phyloP scores from a whole-genome alignment of 176 grass and related monocot species.

The Hsuehochloa calcarea region DNA sequence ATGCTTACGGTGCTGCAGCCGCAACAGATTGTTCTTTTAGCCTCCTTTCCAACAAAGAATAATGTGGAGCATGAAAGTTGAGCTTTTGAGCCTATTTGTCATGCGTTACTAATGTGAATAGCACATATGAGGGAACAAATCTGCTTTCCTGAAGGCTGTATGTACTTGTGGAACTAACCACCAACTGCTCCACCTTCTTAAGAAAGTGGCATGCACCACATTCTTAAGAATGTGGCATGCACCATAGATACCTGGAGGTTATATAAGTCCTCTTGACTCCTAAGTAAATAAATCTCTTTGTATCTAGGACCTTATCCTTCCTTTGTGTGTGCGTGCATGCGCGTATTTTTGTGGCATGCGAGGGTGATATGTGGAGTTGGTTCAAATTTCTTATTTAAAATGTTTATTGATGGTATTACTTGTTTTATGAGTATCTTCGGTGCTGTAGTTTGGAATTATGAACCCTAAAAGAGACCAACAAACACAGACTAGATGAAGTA shows the following conservation, averaged over 20 bases:
- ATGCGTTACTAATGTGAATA: constrained; percentile 28
- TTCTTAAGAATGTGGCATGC: constrained; percentile 22
- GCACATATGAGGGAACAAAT: background rate
- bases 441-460: background rate
- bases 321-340: background rate
- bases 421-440: background rate
- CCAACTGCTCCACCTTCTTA: constrained; percentile 14
- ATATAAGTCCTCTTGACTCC: background rate
- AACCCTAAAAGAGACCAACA: background rate
- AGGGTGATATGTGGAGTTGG: background rate
- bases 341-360: background rate
- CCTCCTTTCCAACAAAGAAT: background rate
- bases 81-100: constrained; percentile 4
- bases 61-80: background rate
- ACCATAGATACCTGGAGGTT: background rate
- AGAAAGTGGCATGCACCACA: constrained; percentile 8
- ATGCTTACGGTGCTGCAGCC: background rate
- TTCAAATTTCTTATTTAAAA: background rate
- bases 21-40: background rate
- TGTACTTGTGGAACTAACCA: background rate
- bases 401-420: background rate
- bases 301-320: background rate
- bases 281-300: constrained; percentile 24
- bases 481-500: background rate
- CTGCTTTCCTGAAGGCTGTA: background rate